Base-by-base conservation (phyloP, 1,284 basidiomycete genomes). In the Kwoniella shivajii region DNA sequence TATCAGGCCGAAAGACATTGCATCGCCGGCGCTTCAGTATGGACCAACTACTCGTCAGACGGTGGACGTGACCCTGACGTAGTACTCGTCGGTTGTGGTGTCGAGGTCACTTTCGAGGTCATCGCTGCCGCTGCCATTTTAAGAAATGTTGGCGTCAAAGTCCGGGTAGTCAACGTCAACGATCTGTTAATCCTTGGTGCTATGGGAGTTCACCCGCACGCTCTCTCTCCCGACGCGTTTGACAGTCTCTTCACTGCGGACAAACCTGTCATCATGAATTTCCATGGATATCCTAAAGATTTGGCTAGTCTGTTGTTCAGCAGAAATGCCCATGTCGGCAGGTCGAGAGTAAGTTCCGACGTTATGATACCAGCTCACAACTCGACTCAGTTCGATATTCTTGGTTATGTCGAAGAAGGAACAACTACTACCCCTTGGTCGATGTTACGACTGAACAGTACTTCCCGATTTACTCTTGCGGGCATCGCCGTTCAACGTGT, bases 151-250 rank as follows among this genome's bases (percentile, higher is more conserved):
- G 79, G 81, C 4, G 80, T 91, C 42, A 85, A 88, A 37, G 86
- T 90, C 10, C 85, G 89, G 26, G 87, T 90, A 45, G 85, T 90
- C 54, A 90, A 91, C 63, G 86, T 91, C 55, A 88, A 87, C 39
- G 79, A 80, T 53, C 60, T 79, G 16, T 88, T 93, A 84, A 86
- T 92, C 57, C 82, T 93, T 36, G 84, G 84, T 16, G 79, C 82
- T 6, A 76, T 75, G 20, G 86, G 86, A 42, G 74, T 80, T 9
- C 91, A 94, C 72, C 91, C 91, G 2, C 91, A 93, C 65, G 83
- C 89, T 0, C 80, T 92, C 46, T 81, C 76, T 60, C 80, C 84
- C 42, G 82, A 82, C 1, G 84, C 84, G 6, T 92, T 88, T 71
- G 79, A 84, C 33, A 79, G 82, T 22, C 81, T 92, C 26, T 90